Evolutionary conservation across 2,329 filamentous ascomycete genomes (phyloP), one percentile per base, ranked within the genome.

Genomic region (Magnaporthales sp.): DNA sequence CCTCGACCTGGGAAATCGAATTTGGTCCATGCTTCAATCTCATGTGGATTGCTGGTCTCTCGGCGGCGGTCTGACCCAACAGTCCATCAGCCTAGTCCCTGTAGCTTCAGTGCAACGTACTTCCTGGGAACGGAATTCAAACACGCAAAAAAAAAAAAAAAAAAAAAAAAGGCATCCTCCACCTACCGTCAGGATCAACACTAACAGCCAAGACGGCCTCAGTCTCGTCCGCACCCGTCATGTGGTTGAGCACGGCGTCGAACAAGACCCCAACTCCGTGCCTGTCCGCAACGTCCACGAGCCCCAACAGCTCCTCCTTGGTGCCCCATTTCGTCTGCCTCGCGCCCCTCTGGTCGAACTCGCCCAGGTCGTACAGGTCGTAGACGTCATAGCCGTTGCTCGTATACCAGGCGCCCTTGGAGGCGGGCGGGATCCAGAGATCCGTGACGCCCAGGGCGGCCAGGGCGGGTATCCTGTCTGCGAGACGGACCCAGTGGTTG

Each of bases 221-320:
- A 19, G 81, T 85, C 29, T 77, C 80, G 73, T 92, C 89, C 7
- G 87, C 89, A 2, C 84, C 89, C 2, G 88, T 87, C 74, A 89
- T 91, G 74, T 91, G 89, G 71, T 91, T 92, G 61, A 91, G 77
- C 7, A 92, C 88, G 1, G 88, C 86, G 74, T 91, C 89, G 81
- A 88, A 91, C 70, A 90, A 83, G 0, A 91, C 71, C 0, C 83
- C 82, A 9, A 91, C 79, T 0, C 82, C 84, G 27, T 82, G 70
- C 51, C 82, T 76, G 64, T 83, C 79, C 0, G 87, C 87, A 13
- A 77, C 75, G 24, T 79, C 75, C 2, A 79, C 76, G 63, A 92
- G 74, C 22, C 80, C 77, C 2, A 83, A 70, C 19, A 92, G 77
- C 66, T 91, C 87, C 61, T 84, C 81, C 71, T 86, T 86, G 1